phyloP scores from a whole-genome alignment of 805 yeast species.

The Wickerhamiella nectarea region DNA sequence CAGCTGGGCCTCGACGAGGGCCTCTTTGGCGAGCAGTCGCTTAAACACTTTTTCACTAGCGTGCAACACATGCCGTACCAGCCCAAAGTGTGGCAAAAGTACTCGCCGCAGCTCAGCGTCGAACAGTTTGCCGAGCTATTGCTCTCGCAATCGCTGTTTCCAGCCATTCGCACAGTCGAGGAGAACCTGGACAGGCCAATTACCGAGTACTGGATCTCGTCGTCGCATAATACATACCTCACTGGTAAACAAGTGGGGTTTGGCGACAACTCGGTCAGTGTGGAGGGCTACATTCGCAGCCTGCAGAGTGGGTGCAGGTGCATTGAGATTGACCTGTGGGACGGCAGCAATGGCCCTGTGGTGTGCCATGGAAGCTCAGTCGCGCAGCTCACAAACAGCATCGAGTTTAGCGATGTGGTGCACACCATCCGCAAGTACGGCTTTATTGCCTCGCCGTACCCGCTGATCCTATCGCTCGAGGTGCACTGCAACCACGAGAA shows the following conservation, averaged over 20 bases:
- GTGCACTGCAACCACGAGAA: slow-evolving; percentile 58
- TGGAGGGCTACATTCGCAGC: slow-evolving; percentile 77
- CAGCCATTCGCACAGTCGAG: slow-evolving; percentile 7
- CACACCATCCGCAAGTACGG: slow-evolving; percentile 70
- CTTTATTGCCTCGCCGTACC: slow-evolving; percentile 74
- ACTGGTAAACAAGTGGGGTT: slow-evolving; percentile 82
- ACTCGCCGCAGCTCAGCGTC: slow-evolving; percentile 18
- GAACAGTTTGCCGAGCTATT: slow-evolving; percentile 31
- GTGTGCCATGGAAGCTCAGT: slow-evolving; percentile 77
- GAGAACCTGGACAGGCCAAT: slow-evolving; percentile 48
- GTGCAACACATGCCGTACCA: slow-evolving; percentile 13
- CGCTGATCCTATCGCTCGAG: slow-evolving; percentile 76
- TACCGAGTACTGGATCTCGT: slow-evolving; percentile 76
- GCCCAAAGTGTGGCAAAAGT: slow-evolving; percentile 29
- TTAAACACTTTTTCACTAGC: slow-evolving; percentile 9
- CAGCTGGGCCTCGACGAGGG: slow-evolving; percentile 18
- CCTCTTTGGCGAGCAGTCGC: slow-evolving; percentile 7
- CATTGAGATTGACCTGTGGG: slow-evolving; percentile 94
- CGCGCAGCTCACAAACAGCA: slow-evolving; percentile 47
- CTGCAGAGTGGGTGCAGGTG: slow-evolving; percentile 88
- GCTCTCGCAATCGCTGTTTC: slow-evolving; percentile 22
- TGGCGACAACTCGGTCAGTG: slow-evolving; percentile 43
- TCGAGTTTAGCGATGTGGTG: slow-evolving; percentile 55
- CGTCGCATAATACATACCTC: slow-evolving; percentile 89
- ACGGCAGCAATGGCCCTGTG: slow-evolving; percentile 64